These are phyloP conservation scores for Exophiala sp. DNA, from an alignment of 2,329 filamentous ascomycete species.

Conservation along the genomic window DNA sequence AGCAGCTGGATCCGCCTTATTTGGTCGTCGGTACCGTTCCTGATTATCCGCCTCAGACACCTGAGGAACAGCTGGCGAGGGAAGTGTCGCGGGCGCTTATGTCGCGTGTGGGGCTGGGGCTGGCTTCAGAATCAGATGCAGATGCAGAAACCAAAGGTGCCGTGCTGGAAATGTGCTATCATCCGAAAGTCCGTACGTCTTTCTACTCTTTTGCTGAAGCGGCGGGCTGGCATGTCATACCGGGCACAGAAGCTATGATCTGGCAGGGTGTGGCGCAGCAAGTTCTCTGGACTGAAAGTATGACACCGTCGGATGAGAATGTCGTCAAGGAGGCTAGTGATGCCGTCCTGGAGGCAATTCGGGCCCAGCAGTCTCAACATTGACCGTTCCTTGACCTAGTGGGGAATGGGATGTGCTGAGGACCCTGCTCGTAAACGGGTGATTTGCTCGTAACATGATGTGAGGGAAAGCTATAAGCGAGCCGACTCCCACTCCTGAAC, in stretches of 20 bases:
- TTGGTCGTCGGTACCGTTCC: conserved; percentile 69
- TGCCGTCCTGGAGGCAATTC: not conserved
- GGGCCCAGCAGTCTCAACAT: too few relatives aligned
- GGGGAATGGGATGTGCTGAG: too few relatives aligned
- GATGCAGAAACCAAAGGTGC: conserved; percentile 56
- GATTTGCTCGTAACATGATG: too few relatives aligned
- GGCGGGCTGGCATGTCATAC: conserved; percentile 63
- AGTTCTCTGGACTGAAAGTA: conserved; percentile 56
- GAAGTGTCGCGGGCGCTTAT: conserved; percentile 39
- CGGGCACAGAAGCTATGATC: conserved; percentile 69
- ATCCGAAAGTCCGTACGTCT: conserved; percentile 61
- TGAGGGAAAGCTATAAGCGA: too few relatives aligned
- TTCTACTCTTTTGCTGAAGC: conserved; percentile 56
- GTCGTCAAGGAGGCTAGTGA: not conserved
- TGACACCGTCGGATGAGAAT: conserved; percentile 41
- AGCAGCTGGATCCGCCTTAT: conserved; percentile 51
- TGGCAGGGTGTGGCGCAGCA: conserved; percentile 69
- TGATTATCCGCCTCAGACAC: conserved; percentile 61
- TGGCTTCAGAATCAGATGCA: too few relatives aligned
- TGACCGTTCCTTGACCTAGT: too few relatives aligned
- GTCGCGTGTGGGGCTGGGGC: too few relatives aligned
- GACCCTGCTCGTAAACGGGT: too few relatives aligned
- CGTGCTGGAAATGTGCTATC: conserved; percentile 77
- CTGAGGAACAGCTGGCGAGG: conserved; percentile 38
- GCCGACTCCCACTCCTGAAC: too few relatives aligned